phyloP scores from a whole-genome alignment of 148 eudicot genomes.

The Rhododendron vialii region DNA sequence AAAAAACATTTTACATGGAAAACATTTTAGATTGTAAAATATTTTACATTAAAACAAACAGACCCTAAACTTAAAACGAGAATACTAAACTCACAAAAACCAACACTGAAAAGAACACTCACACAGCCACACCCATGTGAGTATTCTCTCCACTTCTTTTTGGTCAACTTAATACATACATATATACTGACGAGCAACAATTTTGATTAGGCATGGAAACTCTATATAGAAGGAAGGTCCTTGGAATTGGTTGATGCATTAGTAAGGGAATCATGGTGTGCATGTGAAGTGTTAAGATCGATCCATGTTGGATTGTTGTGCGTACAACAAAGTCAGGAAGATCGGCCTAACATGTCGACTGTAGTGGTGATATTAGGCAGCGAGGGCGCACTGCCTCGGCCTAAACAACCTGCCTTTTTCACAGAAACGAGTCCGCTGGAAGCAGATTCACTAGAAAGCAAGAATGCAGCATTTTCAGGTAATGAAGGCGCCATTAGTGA shows the following conservation, averaged over 20 bases:
- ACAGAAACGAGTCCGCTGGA: neutral
- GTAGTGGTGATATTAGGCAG: conserved; percentile 17
- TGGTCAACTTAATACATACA: neutral
- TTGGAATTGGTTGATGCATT: conserved; percentile 15
- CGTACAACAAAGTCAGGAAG: conserved; percentile 21
- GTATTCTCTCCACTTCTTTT: neutral
- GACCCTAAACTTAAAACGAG: no score
- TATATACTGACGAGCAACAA: neutral
- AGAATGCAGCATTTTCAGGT: neutral
- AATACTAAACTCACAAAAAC: neutral
- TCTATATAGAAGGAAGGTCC: conserved; percentile 10
- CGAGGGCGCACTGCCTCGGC: conserved; percentile 12
- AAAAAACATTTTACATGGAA: no score
- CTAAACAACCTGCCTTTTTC: conserved; percentile 23
- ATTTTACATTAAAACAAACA: no score
- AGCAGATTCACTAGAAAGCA: neutral
- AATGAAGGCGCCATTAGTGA: neutral
- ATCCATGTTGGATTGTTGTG: conserved; percentile 24
- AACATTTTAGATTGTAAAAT: no score
- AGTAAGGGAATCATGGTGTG: neutral
- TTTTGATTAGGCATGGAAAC: conserved; percentile 4
- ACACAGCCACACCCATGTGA: neutral
- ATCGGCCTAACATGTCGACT: conserved; percentile 23
- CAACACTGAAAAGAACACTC: neutral
- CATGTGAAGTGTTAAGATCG: neutral